These are phyloP conservation scores for Telopea speciosissima DNA, from an alignment of 177 flowering plant species.

Conservation along the genomic window DNA sequence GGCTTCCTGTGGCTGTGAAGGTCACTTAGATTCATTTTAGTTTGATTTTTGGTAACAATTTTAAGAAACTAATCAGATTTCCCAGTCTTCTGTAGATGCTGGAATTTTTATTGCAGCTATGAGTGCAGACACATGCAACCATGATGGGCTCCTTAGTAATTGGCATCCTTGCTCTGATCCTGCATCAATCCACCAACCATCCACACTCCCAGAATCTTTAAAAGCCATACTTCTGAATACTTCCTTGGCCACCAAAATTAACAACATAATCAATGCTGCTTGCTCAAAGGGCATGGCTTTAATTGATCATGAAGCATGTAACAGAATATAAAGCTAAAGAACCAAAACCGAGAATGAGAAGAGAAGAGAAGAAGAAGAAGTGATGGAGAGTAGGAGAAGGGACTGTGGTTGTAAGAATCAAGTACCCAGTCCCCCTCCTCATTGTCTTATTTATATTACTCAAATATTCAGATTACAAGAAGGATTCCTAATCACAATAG, in stretches of 20 bases:
- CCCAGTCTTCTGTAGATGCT: slow-evolving; percentile 47
- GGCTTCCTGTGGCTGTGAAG: slow-evolving; percentile 60
- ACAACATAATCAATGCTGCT: slow-evolving; percentile 34
- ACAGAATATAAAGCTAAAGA: no score
- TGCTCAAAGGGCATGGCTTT: slow-evolving; percentile 61
- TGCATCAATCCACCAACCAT: slow-evolving; percentile 56
- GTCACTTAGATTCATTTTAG: slow-evolving; percentile 26
- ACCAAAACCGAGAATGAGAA: no score
- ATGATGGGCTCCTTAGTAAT: slow-evolving; percentile 41
- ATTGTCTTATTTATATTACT: no score
- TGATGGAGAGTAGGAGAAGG: no score
- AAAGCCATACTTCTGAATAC: slow-evolving; percentile 49
- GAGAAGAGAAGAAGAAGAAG: no score
- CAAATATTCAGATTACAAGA: no score
- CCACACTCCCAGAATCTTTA: slow-evolving; percentile 55
- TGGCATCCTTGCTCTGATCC: slow-evolving; percentile 55
- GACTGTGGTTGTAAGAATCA: no score
- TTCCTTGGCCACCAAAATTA: slow-evolving; percentile 37
- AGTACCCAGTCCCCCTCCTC: no score
- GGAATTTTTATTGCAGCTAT: slow-evolving; percentile 28
- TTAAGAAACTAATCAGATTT: slow-evolving; percentile 7
- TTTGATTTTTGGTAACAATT: neutral
- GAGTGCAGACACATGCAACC: slow-evolving; percentile 31
- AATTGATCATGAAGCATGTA: slow-evolving; percentile 43
- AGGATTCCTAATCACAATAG: no score